Evolutionary conservation across 2,329 filamentous ascomycete species (phyloP).

Genomic region (Fusarium buharicum): DNA sequence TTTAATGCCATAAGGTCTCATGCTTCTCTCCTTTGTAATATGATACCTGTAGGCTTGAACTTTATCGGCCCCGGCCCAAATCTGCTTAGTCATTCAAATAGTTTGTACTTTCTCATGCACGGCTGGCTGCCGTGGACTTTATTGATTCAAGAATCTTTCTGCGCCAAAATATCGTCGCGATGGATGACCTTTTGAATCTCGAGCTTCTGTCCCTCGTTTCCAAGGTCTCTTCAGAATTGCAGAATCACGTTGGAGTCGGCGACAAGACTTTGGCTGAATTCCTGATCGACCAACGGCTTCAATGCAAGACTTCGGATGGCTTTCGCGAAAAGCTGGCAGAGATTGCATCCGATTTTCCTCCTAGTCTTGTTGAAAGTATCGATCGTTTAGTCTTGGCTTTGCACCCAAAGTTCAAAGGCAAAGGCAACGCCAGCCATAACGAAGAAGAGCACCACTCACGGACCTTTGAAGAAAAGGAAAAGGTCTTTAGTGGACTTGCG

Average conservation of each 20-base stretch:
- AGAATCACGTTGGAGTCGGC: slow-evolving; percentile 90
- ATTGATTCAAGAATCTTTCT: not conserved
- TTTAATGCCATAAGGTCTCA: too few relatives aligned
- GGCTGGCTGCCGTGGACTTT: too few relatives aligned
- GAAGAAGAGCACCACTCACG: slow-evolving; percentile 54
- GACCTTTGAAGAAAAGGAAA: slow-evolving; percentile 76
- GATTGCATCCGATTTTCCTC: slow-evolving; percentile 84
- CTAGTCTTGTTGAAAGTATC: slow-evolving; percentile 88
- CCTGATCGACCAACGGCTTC: slow-evolving; percentile 87
- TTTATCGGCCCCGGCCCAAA: too few relatives aligned
- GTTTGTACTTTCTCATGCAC: too few relatives aligned
- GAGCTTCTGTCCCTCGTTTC: slow-evolving; percentile 94
- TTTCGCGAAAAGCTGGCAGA: slow-evolving; percentile 81
- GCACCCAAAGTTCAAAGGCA: slow-evolving; percentile 86
- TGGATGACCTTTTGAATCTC: slow-evolving; percentile 92
- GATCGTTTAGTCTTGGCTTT: slow-evolving; percentile 88
- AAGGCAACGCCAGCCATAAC: slow-evolving; percentile 51
- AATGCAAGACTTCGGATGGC: slow-evolving; percentile 74
- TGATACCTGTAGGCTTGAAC: too few relatives aligned
- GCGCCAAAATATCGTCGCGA: slow-evolving; percentile 50
- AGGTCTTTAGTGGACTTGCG: slow-evolving; percentile 89
- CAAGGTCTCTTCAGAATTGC: slow-evolving; percentile 91
- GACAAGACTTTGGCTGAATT: slow-evolving; percentile 98
- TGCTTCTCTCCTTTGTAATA: too few relatives aligned
- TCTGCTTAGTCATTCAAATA: too few relatives aligned